phyloP scores from a whole-genome alignment of 176 grass and related monocot genomes.

The Rhipidocladum racemiflorum region DNA sequence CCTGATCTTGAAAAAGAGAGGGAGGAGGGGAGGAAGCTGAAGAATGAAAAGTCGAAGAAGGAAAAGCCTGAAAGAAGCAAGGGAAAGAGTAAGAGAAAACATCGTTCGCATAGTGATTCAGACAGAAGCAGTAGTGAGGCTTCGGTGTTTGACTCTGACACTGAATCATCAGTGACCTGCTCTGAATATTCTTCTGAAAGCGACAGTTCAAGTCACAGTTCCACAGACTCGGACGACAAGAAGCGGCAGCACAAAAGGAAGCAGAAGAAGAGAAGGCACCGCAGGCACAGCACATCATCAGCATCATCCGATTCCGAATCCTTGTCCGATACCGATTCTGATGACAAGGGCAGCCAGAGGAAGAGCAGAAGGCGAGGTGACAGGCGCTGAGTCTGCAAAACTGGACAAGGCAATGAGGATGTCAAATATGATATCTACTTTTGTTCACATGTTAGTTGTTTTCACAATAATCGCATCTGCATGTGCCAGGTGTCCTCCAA shows the following conservation, averaged over 20 bases:
- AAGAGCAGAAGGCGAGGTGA: conserved; percentile 40
- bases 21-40: conserved; percentile 35
- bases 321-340: conserved; percentile 52
- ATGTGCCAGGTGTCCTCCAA: background rate
- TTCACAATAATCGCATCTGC: background rate
- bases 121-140: conserved; percentile 51
- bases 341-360: conserved; percentile 55
- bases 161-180: conserved; percentile 42
- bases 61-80: conserved; percentile 27
- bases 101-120: conserved; percentile 46
- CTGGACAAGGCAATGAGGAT: background rate
- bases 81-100: conserved; percentile 67
- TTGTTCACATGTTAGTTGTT: background rate
- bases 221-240: conserved; percentile 60
- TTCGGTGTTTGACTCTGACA: conserved; percentile 68
- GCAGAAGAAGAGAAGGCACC: conserved; percentile 61
- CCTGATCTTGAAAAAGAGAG: conserved; percentile 59
- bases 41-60: conserved; percentile 34
- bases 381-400: conserved; percentile 24
- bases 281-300: conserved; percentile 44
- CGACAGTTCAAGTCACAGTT: conserved; percentile 57
- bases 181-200: conserved; percentile 64
- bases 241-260: conserved; percentile 46
- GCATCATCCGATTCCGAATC: conserved; percentile 45
- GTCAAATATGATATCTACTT: background rate